Evolutionary conservation across 139 green algal species (phyloP).

Genomic region (Micractinium conductrix): DNA sequence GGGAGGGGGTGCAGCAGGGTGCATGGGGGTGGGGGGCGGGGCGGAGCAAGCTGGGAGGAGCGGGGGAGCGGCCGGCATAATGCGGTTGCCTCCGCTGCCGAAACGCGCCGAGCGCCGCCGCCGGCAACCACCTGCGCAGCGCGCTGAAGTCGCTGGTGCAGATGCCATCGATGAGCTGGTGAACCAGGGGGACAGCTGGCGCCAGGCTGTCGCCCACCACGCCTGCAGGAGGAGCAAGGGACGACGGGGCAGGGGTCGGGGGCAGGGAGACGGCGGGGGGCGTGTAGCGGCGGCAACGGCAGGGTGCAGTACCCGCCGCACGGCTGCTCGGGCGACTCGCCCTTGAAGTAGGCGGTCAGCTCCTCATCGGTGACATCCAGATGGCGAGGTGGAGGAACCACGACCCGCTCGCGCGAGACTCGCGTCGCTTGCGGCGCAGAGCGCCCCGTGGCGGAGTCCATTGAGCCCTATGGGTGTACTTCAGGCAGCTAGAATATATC

Average conservation of each 20-base stretch:
- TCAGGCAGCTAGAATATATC: no score
- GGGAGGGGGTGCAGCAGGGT: no score
- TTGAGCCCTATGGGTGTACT: no score
- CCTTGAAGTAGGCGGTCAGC: slow-evolving; percentile 38
- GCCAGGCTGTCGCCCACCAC: slow-evolving; percentile 10
- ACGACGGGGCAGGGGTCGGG: no score
- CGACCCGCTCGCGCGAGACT: slow-evolving; percentile 26
- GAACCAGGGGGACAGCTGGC: slow-evolving; percentile 9
- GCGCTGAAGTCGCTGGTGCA: slow-evolving; percentile 3
- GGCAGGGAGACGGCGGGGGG: no score
- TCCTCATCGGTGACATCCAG: slow-evolving; percentile 31
- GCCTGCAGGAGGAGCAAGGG: not conserved
- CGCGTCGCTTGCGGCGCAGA: not conserved
- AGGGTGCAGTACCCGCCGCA: not conserved
- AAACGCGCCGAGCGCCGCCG: no score
- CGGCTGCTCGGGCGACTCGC: not conserved
- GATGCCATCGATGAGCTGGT: slow-evolving; percentile 34
- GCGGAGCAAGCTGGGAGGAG: no score
- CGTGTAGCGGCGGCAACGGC: no score
- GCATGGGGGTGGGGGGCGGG: no score
- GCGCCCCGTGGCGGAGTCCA: no score
- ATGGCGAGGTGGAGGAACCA: slow-evolving; percentile 24
- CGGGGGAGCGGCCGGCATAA: no score
- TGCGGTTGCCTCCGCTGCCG: no score
- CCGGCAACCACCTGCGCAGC: not conserved